Conservation (phyloP, 148 eudicot genomes). For the Vaccinium corymbosum region DNA sequence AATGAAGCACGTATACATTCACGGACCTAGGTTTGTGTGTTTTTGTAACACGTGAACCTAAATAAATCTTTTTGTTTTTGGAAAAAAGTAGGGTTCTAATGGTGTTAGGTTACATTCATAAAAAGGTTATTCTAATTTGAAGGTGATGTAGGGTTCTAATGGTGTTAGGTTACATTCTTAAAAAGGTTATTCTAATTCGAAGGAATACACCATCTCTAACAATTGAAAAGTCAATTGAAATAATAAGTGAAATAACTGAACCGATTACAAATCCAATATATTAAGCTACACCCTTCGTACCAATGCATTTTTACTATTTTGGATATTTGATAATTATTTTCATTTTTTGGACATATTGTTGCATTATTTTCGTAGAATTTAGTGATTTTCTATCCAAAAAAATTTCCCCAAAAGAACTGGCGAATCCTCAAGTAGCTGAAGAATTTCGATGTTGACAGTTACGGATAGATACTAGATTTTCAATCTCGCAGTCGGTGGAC, state of each 20-base stretch:
- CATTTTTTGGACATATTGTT: neutral
- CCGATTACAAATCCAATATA: neutral
- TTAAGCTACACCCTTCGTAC: neutral
- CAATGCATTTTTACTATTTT: neutral
- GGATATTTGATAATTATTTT: too few species aligned
- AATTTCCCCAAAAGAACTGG: neutral
- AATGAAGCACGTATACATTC: neutral
- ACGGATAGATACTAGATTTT: too few species aligned
- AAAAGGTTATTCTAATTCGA: too few species aligned
- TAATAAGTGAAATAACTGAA: neutral
- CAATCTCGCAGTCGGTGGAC: neutral
- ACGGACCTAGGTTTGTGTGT: neutral
- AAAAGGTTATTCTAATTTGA: neutral
- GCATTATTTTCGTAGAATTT: neutral
- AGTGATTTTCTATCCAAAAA: neutral
- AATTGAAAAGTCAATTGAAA: neutral
- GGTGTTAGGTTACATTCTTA: neutral
- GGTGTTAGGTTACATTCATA: neutral
- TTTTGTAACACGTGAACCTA: neutral
- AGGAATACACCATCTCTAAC: neutral
- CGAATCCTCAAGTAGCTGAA: neutral
- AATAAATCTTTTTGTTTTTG: too few species aligned
- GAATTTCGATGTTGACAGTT: too few species aligned
- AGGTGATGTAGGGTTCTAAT: neutral
- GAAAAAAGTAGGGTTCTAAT: neutral